phyloP scores from a whole-genome alignment of 2,329 filamentous ascomycete genomes.

The Alternaria alternata region DNA sequence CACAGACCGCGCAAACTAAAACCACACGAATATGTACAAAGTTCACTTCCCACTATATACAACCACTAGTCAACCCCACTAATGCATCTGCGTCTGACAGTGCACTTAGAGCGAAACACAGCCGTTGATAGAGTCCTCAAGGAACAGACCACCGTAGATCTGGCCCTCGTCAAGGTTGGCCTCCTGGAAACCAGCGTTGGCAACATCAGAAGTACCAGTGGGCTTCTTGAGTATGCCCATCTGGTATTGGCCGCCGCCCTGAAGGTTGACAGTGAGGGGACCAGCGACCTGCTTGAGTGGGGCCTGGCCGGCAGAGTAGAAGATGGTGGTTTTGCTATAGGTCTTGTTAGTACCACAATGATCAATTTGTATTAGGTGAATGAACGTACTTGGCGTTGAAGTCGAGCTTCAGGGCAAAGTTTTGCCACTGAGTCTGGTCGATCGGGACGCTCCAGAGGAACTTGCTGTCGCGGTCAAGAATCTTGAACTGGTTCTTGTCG shows the following conservation, averaged over 20 bases:
- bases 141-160: conserved; percentile 51
- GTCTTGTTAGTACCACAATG: neutral
- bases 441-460: conserved; percentile 62
- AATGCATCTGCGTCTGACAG: neutral
- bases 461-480: conserved; percentile 46
- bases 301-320: conserved; percentile 61
- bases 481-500: conserved; percentile 56
- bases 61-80: neutral
- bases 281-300: conserved; percentile 60
- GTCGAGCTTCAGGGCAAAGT: conserved; percentile 68
- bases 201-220: conserved; percentile 53
- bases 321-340: conserved; percentile 63
- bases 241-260: conserved; percentile 68
- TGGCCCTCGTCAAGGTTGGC: conserved; percentile 49
- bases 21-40: neutral
- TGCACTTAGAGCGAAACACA: conserved; percentile 42
- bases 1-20: neutral
- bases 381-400: conserved; percentile 62
- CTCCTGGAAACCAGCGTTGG: conserved; percentile 49
- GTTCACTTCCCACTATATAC: neutral
- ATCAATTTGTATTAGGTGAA: neutral
- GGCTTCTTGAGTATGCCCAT: conserved; percentile 70
- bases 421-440: conserved; percentile 63
- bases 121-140: conserved; percentile 47
- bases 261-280: conserved; percentile 60